These are phyloP conservation scores for Colletotrichum filicis DNA, from an alignment of 2,329 filamentous ascomycete species.

Conservation along the genomic window DNA sequence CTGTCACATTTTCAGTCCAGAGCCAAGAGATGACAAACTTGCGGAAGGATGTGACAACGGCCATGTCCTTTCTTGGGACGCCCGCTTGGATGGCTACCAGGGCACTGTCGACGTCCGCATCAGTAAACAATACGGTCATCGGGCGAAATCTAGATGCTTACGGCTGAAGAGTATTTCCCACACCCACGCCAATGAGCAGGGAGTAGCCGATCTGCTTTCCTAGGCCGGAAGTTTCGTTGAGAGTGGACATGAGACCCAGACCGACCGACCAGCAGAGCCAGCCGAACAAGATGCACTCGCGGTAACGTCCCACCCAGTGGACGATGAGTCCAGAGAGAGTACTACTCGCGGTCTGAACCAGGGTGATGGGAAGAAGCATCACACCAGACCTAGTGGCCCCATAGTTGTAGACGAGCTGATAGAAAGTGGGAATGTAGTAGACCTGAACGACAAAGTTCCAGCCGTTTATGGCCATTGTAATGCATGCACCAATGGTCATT, in stretches of 20 bases:
- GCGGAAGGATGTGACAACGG: constrained; percentile 55
- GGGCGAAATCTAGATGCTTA: constrained; percentile 38
- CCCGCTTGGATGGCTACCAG: constrained; percentile 66
- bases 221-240: constrained; percentile 57
- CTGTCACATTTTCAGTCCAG: neutral
- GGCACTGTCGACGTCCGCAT: constrained; percentile 41
- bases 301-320: constrained; percentile 62
- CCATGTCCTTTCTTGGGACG: constrained; percentile 60
- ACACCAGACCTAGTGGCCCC: constrained; percentile 53
- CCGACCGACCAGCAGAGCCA: constrained; percentile 63
- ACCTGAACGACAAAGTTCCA: constrained; percentile 70
- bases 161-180: constrained; percentile 64
- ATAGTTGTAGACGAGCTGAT: constrained; percentile 57
- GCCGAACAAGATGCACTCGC: constrained; percentile 64
- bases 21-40: constrained; percentile 45
- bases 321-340: constrained; percentile 64
- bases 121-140: neutral
- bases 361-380: constrained; percentile 53
- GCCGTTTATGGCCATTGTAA: constrained; percentile 68
- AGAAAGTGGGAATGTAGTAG: constrained; percentile 59
- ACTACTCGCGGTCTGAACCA: constrained; percentile 58
- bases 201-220: constrained; percentile 66
- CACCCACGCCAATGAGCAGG: constrained; percentile 61
- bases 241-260: constrained; percentile 62
- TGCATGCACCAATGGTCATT: constrained; percentile 64